Conservation (phyloP, 2,329 filamentous ascomycete genomes). For the Colletotrichum melonis region DNA sequence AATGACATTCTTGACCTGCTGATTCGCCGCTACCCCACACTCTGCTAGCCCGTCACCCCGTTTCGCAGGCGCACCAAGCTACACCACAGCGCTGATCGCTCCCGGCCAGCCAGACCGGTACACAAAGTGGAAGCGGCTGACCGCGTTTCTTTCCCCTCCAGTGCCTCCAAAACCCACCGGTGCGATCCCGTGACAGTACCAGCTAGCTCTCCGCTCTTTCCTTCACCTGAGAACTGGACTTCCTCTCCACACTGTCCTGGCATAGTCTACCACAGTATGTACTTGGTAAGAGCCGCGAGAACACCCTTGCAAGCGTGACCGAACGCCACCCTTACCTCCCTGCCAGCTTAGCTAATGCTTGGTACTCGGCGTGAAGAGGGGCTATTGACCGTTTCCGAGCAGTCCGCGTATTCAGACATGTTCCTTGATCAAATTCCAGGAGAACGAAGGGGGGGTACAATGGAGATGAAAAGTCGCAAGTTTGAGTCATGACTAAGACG, state of each 20-base stretch:
- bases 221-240: background rate
- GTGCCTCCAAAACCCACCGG: background rate
- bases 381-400: background rate
- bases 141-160: background rate
- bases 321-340: background rate
- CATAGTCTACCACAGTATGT: background rate
- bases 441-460: background rate
- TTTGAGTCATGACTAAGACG: background rate
- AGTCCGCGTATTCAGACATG: constrained; percentile 5
- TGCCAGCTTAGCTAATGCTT: background rate
- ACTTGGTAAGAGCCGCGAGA: background rate
- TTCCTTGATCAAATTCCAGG: background rate
- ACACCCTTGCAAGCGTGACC: background rate
- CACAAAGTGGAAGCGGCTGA: background rate
- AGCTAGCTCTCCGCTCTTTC: background rate
- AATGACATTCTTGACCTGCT: constrained; percentile 32
- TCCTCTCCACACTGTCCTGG: background rate
- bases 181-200: background rate
- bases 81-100: background rate
- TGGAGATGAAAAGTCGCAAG: background rate
- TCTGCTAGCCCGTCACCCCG: constrained; percentile 19
- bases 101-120: background rate
- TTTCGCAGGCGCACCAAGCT: background rate
- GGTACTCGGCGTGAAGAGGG: background rate
- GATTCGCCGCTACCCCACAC: constrained; percentile 38